A percentile compares a stretch with the other conserved stretches of the same genome.
phyloP scores from a whole-genome alignment of 192 early-diverging fungal genomes.

The Backusella tuberculispora region DNA sequence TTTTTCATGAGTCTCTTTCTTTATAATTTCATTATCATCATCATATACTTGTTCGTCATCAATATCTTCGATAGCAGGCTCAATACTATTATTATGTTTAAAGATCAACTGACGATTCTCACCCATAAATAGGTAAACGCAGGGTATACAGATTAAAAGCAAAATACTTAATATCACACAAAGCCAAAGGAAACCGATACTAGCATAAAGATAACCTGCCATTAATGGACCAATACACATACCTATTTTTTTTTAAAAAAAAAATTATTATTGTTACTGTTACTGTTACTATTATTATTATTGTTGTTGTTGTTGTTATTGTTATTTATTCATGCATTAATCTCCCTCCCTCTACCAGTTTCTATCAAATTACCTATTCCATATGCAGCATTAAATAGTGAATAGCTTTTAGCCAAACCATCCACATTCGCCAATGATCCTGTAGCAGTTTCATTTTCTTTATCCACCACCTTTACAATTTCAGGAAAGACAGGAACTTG shows the following conservation, averaged over 20 bases:
- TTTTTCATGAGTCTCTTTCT: neutral
- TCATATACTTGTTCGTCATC: neutral
- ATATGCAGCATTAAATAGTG: conserved; percentile 50
- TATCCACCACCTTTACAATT: conserved; percentile 42
- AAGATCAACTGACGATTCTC: neutral
- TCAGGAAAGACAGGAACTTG: conserved; percentile 49
- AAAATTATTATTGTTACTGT: too few relatives aligned
- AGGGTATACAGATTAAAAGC: conserved; percentile 22
- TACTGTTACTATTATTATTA: neutral
- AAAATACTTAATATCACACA: conserved; percentile 24
- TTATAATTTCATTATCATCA: neutral
- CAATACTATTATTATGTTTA: neutral
- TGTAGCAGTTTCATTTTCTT: conserved; percentile 36
- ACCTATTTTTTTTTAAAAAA: neutral
- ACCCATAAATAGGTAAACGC: conserved; percentile 27
- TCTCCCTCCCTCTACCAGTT: neutral
- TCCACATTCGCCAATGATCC: conserved; percentile 18
- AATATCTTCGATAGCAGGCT: neutral
- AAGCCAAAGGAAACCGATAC: conserved; percentile 42
- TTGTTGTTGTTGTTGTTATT: neutral
- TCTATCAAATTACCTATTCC: conserved; percentile 27
- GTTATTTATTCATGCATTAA: neutral
- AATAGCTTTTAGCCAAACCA: conserved; percentile 49
- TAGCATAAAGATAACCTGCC: conserved; percentile 30
- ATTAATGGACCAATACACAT: conserved; percentile 35